A percentile compares a stretch with the other conserved stretches of the same genome.
Evolutionary conservation across 495 filamentous ascomycete species (phyloP).

Genomic region (Talaromyces liani): DNA sequence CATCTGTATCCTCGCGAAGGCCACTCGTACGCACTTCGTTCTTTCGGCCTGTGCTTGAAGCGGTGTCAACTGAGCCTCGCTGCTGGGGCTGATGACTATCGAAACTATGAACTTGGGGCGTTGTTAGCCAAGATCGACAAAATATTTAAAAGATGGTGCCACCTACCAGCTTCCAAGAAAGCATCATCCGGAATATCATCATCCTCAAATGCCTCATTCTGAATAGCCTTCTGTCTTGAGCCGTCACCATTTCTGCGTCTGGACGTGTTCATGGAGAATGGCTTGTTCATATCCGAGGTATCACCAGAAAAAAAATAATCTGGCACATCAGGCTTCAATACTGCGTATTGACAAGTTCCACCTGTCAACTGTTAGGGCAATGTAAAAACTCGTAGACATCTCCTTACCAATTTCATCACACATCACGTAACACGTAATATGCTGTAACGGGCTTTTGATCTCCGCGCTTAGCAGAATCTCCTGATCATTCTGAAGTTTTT

Average conservation of each 20-base stretch:
- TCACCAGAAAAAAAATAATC: slow-evolving; percentile 41
- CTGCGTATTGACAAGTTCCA: slow-evolving; percentile 60
- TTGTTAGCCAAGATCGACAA: slow-evolving; percentile 12
- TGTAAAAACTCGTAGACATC: not conserved
- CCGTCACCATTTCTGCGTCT: slow-evolving; percentile 8
- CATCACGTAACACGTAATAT: slow-evolving; percentile 64
- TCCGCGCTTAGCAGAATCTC: slow-evolving; percentile 55
- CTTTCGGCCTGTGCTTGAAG: slow-evolving; percentile 3
- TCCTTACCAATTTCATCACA: slow-evolving; percentile 77
- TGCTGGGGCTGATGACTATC: not conserved
- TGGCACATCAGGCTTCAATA: slow-evolving; percentile 56
- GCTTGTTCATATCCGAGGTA: not conserved
- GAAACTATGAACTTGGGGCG: not conserved
- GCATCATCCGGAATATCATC: slow-evolving; percentile 50
- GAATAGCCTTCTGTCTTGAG: not conserved
- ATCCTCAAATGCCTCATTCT: slow-evolving; percentile 45
- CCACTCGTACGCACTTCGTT: not conserved
- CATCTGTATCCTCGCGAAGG: not conserved
- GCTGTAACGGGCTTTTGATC: slow-evolving; percentile 48
- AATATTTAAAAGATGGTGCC: not conserved
- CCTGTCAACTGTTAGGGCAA: slow-evolving; percentile 37
- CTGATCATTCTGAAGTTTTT: slow-evolving; percentile 54
- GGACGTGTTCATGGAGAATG: slow-evolving; percentile 4
- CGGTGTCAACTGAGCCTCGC: not conserved
- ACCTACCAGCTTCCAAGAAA: slow-evolving; percentile 34